phyloP scores from a whole-genome alignment of 2,329 filamentous ascomycete genomes.

The Xylariaceae sp. region DNA sequence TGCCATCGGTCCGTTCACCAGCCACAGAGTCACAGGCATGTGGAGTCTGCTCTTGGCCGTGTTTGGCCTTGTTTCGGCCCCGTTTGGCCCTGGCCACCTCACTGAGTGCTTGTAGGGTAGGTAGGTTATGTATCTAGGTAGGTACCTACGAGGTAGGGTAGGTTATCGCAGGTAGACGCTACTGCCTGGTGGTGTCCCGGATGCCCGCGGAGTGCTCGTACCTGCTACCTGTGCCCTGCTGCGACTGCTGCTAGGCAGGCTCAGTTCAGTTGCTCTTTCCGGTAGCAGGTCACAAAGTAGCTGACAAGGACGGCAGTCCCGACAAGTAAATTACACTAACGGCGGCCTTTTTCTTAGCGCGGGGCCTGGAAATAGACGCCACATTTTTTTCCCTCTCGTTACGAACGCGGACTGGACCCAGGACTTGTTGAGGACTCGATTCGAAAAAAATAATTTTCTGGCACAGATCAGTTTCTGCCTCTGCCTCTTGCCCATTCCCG shows the following conservation, averaged over 20 bases:
- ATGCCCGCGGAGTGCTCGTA: too few relatives aligned
- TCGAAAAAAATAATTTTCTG: slow-evolving; percentile 16
- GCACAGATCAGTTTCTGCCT: slow-evolving; percentile 7
- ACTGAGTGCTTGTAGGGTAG: too few relatives aligned
- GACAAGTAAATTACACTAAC: slow-evolving; percentile 6
- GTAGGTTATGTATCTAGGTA: too few relatives aligned
- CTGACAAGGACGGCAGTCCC: not conserved
- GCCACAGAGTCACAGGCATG: slow-evolving; percentile 12
- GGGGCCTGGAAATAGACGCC: slow-evolving; percentile 20
- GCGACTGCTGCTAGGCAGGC: too few relatives aligned
- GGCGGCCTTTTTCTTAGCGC: slow-evolving; percentile 19
- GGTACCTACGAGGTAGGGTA: too few relatives aligned
- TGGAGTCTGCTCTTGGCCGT: not conserved
- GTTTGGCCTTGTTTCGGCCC: too few relatives aligned
- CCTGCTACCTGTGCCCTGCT: too few relatives aligned
- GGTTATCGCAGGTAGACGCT: too few relatives aligned
- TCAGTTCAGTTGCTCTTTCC: slow-evolving; percentile 11
- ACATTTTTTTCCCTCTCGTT: slow-evolving; percentile 20
- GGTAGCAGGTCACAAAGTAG: slow-evolving; percentile 12
- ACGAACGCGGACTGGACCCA: slow-evolving; percentile 9
- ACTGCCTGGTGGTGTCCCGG: too few relatives aligned
- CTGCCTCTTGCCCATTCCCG: not conserved
- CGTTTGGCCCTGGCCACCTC: too few relatives aligned
- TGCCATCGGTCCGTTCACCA: slow-evolving; percentile 14
- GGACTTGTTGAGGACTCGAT: slow-evolving; percentile 8